Evolutionary conservation across 345 rosid species (phyloP), one percentile per base, ranked within the genome.

Genomic region (Dipteronia dyeriana): DNA sequence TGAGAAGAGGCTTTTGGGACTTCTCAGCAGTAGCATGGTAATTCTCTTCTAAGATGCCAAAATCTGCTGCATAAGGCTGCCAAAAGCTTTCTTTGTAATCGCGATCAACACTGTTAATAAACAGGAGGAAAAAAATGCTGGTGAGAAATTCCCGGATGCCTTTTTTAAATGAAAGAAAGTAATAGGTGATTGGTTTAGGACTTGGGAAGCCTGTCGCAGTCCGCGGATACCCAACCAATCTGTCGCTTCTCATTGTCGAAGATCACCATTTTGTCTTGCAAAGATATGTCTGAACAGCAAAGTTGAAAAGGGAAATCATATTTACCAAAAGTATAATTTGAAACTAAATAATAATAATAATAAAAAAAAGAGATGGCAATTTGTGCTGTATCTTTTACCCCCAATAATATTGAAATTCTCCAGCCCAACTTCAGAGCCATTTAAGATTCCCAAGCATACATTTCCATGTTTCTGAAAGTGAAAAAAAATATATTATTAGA

Each of bases 401-500:
- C 98, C 98, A 38, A 95, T 81, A 47, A 93, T 13, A 41, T 88
- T 91, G 70, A 78, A 29, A 75, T 82, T 53, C 26, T 73, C 85
- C 16, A 95, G 81, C 62, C 87, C 94, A 7, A 63, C 82, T 78
- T 88, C 92, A 31, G 83, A 78, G 53, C 99, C 97, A 22, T 89
- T 87, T 75, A 95, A 75, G 70, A 95, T 87, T 73, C 98, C 98
- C 80, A 91, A 75, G 83, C 98, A 95, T n/a, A 85, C 95, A 80
- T 90, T 93, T 65, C 97, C 94, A 8, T 53, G 74, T 57, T 87
- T 76, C 99, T 95, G 83, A n/a, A 29, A 82, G 8, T 12, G 29
- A 68, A 56, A 31, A 53, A 4, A 34, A 7, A 1, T 0, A 8
- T 7, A n/a, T 5, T 43, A 25, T 49, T 62, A 75, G 41, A 19